Evolutionary conservation across 768 basidiomycete genomes (phyloP).

Genomic region (Serendipita indica): DNA sequence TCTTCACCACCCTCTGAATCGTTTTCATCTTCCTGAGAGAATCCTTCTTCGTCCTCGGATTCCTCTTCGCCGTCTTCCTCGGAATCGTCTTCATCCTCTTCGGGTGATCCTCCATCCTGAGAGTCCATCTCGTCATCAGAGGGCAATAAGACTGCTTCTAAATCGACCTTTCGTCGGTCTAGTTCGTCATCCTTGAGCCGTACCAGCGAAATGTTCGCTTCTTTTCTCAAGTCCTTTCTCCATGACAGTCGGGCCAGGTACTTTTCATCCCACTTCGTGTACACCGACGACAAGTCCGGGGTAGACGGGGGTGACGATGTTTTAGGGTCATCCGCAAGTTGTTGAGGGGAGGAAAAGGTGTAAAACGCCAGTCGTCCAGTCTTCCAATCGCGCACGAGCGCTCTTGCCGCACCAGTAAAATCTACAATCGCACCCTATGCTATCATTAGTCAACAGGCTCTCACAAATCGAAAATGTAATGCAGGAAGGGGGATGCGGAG

Average conservation of each 20-base stretch:
- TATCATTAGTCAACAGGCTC: constrained; percentile 14
- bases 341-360: constrained; percentile 34
- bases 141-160: background rate
- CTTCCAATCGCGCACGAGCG: constrained; percentile 76
- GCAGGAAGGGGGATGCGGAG: too few species aligned
- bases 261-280: background rate
- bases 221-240: background rate
- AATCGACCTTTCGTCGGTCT: background rate
- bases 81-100: background rate
- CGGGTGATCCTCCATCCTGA: background rate
- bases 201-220: background rate
- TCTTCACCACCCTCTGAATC: constrained; percentile 20
- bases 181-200: background rate
- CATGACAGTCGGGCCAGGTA: background rate
- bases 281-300: background rate
- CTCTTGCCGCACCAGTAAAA: constrained; percentile 55
- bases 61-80: constrained; percentile 16
- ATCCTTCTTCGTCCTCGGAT: constrained; percentile 23
- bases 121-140: background rate
- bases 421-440: constrained; percentile 57
- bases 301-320: background rate
- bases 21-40: constrained; percentile 21
- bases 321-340: background rate
- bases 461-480: constrained; percentile 5
- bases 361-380: constrained; percentile 59